Evolutionary conservation across 208 protist species (phyloP).

Genomic region (Acanthamoeba culbertsoni): DNA sequence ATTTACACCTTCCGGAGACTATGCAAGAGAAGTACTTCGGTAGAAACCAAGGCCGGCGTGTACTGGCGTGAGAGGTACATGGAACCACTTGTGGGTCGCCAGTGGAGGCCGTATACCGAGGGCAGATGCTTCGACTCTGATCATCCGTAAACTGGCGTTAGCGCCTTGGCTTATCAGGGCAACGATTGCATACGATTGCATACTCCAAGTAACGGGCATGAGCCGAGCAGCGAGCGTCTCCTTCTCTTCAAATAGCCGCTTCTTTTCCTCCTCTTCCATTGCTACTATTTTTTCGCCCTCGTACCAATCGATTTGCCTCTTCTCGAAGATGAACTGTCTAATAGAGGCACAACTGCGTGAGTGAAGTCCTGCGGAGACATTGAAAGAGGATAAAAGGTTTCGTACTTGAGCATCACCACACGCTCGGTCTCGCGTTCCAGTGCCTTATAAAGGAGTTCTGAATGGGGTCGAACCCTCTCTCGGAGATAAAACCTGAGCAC

Average conservation of each 20-base stretch:
- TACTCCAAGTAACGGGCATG: constrained; percentile 19
- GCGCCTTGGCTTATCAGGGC: too few relatives aligned
- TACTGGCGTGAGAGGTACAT: background rate
- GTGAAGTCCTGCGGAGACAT: too few relatives aligned
- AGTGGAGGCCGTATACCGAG: background rate
- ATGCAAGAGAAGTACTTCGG: background rate
- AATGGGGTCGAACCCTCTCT: background rate
- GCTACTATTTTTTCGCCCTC: background rate
- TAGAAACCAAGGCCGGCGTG: background rate
- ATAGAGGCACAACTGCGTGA: too few relatives aligned
- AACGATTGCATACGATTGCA: too few relatives aligned
- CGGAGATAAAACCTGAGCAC: background rate
- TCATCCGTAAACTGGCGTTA: too few relatives aligned
- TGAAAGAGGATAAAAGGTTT: too few relatives aligned
- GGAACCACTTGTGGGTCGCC: background rate
- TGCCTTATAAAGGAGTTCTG: background rate
- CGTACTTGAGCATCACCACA: background rate
- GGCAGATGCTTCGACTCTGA: background rate
- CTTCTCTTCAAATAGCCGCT: background rate
- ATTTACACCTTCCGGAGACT: background rate
- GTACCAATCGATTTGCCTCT: background rate
- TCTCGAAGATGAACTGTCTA: background rate
- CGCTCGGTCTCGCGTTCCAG: background rate
- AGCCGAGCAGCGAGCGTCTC: background rate
- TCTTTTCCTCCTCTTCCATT: background rate